Evolutionary conservation across 495 filamentous ascomycete species (phyloP).

Genomic region (Viridothelium virens): DNA sequence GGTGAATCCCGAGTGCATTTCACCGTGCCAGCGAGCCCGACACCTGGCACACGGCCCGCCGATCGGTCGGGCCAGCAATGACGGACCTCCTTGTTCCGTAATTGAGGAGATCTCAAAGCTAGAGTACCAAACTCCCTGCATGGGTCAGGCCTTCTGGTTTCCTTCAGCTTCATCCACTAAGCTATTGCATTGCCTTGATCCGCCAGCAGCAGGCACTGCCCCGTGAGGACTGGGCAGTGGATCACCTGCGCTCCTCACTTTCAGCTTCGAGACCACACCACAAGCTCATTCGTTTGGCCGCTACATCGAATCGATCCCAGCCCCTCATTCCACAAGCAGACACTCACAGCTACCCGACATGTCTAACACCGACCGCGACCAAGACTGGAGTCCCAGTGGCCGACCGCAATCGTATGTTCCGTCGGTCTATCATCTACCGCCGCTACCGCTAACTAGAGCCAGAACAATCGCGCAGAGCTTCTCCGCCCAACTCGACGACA

Average conservation of each 20-base stretch:
- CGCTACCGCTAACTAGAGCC: slow-evolving; percentile 22
- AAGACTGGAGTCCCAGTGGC: slow-evolving; percentile 68
- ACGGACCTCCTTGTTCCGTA: slow-evolving; percentile 1
- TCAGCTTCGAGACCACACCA: not conserved
- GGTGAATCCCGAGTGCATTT: no score
- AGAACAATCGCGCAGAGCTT: slow-evolving; percentile 86
- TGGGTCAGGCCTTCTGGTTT: slow-evolving; percentile 1
- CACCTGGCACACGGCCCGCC: not conserved
- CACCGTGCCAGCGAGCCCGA: no score
- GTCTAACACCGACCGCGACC: slow-evolving; percentile 39
- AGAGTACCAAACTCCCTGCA: slow-evolving; percentile 1
- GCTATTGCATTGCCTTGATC: no score
- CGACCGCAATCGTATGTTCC: slow-evolving; percentile 71
- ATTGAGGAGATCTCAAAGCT: slow-evolving; percentile 2
- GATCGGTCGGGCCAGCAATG: slow-evolving; percentile 2
- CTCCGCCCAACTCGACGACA: slow-evolving; percentile 75
- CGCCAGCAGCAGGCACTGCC: slow-evolving; percentile 2
- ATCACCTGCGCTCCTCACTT: not conserved
- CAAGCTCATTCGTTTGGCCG: not conserved
- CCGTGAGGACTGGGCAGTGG: not conserved
- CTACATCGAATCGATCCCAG: not conserved
- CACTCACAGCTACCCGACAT: not conserved
- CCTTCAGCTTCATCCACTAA: not conserved
- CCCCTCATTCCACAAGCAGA: not conserved
- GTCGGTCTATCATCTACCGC: slow-evolving; percentile 12